Evolutionary conservation across 1,139 yeast genomes (phyloP), one percentile per base, ranked within the genome.

Genomic region (Suhomyces guaymorum): DNA sequence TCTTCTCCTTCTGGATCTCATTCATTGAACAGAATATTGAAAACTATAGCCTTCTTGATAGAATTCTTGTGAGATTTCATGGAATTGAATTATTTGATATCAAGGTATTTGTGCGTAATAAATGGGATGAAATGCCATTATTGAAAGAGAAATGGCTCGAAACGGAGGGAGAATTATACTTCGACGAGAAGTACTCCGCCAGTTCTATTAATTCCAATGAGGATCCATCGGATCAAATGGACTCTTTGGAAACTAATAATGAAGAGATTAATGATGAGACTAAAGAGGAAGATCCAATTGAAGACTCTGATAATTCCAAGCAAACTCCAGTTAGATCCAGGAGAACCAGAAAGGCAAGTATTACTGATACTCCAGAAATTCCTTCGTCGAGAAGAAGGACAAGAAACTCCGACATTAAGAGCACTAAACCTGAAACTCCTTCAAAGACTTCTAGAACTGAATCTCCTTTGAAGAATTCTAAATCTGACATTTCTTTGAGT

Each of bases 1-100:
- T 55, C 35, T 41, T 39, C 13, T 42, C 33, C 12, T 23, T 47
- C 8, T 60, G 65, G 64, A 33, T 35, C 5, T 14, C 28, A 0
- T 57, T 53, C 29, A 37, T 62, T n/a, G 49, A 44, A 5, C 28
- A 37, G 8, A 42, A 35, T 12, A 21, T 33, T 12, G 23, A 20
- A 1, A 45, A 54, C 22, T 37, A 30, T 14, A 30, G 17, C 3
- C 22, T 41, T 3, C 41, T 54, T 24, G 66, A 61, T 33, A 36
- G 39, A 3, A 32, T 60, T 12, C 45, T 61, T 17, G 31, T 41
- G 3, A 28, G 36, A 7, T 42, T 61, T 0, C 38, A 40, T 11
- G 20, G 25, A 11, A 13, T 21, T n/a, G 16, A 21, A 4, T 15
- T 8, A 2, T 29, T 48, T 15, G 57, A 57, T 17, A 40, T 58